Conservation (phyloP, 164 flowering plant species). For the Aristolochia fimbriata region DNA sequence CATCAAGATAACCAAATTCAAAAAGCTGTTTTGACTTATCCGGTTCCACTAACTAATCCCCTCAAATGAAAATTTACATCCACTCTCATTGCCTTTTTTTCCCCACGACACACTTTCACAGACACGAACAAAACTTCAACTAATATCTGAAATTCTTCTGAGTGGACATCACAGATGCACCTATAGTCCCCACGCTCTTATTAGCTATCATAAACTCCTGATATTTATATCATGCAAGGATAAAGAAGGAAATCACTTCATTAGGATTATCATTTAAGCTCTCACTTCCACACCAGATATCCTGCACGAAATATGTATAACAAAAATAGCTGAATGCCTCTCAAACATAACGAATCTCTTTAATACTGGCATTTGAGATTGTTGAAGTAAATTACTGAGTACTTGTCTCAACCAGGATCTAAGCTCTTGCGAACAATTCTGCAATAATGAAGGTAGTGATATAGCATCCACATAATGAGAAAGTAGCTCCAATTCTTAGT, state of each 20-base stretch:
- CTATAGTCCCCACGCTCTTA: constrained; percentile 77
- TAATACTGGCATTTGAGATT: constrained; percentile 82
- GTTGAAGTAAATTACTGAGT: constrained; percentile 66
- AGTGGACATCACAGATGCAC: constrained; percentile 13
- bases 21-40: no score
- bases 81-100: no score
- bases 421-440: constrained; percentile 94
- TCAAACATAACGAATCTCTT: constrained; percentile 68
- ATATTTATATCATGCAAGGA: constrained; percentile 86
- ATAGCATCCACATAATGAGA: constrained; percentile 2
- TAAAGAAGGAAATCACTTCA: constrained; percentile 75
- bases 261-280: constrained; percentile 11
- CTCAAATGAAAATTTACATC: no score
- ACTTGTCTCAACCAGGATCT: constrained; percentile 90
- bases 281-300: no score
- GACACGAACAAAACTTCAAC: no score
- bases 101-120: no score
- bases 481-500: background rate
- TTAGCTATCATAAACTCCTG: constrained; percentile 75
- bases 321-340: constrained; percentile 60
- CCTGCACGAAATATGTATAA: no score
- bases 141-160: no score
- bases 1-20: no score
- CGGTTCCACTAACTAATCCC: no score
- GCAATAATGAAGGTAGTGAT: constrained; percentile 9